Base-by-base conservation (phyloP, 768 basidiomycete species). In the Suillus placidus region DNA sequence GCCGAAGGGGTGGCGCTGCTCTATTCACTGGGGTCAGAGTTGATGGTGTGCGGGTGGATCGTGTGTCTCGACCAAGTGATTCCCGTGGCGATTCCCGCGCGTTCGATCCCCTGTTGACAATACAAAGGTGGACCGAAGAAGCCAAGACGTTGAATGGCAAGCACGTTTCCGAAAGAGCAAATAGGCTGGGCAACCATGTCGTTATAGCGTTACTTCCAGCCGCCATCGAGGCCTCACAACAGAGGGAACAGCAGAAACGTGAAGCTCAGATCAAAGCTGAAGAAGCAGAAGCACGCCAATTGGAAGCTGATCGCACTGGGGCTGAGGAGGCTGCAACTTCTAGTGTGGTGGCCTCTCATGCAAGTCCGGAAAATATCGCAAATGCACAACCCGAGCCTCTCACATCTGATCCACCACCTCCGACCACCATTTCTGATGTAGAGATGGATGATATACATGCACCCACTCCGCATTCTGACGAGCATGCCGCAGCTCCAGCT, bases 91-190 rank as follows among this genome's bases (percentile, higher is more conserved):
- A 77, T 42, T 57, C 67, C 0, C 76, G 70, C 49, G 88, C 88
- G 54, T 89, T 94, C 58, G 88, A 92, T 38, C 94, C 95, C 2
- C 78, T 93, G 63, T 82, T 92, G 12, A 97, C 95, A 1, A 73
- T 89, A 37, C 92, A 94, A 71, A 86, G 96, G 64, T 98, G 96
- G 96, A 80, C 85, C 1, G 95, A 97, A 73, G 95, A 97, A 76
- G 88, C 87, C 66, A 93, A 91, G 72, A 88, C 93, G 38, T 78
- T 93, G 30, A 89, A 94, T 64, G 90, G 92, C 18, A 88, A 88
- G 68, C 90, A 91, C 65, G 85, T 89, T 10, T 76, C 83, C 13
- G 88, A 92, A 64, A 85, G 94, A 23, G 81, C 87, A 23, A 81
- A 77, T 30, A 92, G 87, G 70, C 73, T 97, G 16, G 80, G 82